Base-by-base conservation (phyloP, 208 protist species). In the Trypanosoma avium region DNA sequence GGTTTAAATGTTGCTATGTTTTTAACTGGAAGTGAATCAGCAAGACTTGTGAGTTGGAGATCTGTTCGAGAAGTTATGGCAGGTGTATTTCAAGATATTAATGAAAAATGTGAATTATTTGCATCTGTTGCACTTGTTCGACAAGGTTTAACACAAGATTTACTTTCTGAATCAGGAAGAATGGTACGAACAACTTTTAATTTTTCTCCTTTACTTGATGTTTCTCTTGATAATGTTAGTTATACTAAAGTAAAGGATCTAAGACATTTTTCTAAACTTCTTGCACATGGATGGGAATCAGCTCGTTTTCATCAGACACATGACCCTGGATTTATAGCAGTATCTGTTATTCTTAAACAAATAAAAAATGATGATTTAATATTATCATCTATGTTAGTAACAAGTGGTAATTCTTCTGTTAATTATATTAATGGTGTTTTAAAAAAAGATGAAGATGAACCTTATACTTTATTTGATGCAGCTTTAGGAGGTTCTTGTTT, bases 341-440 rank as follows among this genome's bases (percentile, higher is more conserved):
- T 79, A 10, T 83, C 77, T 17, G 60, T 92, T 10, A 42, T 88
- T 27, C 67, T 88, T 26, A 86, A 81, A 56, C 85, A 88, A 46
- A 45, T 65, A 22, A 72, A 66, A 38, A 65, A 77, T 35, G 53
- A 67, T 54, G 80, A 88, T 52, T 67, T 88, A 8, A 55, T 87
- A 12, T 56, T 88, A 19, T 92, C 85, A 8, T 92, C 85, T 4
- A 70, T 84, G 49, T 55, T 89, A 10, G 68, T 92, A 24, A 81
- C 70, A 3, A 70, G 87, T 45, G 76, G 63, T 21, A 73, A 69
- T 17, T 46, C 27, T 42, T 61, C 75, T 35, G 53, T 53, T 2
- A 29, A 59, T 30, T 46, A 63, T 27, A 81, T 87, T 60, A 64
- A 67, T 45, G 61, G 60, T 10, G 59, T 86, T 33, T 45, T 89